Percentiles rank a stretch among this genome's conserved stretches.
phyloP scores from a whole-genome alignment of 108 stramenopile genomes.

The Cylindrotheca fusiformis region DNA sequence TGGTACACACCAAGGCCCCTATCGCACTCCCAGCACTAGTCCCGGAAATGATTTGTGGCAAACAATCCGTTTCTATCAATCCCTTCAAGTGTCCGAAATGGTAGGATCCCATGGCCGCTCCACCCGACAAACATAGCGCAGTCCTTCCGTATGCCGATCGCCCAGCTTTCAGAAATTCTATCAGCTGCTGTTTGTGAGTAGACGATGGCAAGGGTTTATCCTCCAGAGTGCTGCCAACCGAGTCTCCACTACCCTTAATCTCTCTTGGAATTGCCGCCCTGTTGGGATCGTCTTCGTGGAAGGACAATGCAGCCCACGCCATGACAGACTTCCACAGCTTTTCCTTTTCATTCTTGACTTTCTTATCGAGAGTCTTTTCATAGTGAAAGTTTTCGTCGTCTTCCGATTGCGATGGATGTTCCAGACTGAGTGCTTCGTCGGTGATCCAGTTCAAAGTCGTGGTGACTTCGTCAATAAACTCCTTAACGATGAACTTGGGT shows the following conservation, averaged over 20 bases:
- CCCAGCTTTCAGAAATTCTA: constrained; percentile 78
- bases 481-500: constrained; percentile 68
- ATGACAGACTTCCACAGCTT: constrained; percentile 34
- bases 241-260: not conserved
- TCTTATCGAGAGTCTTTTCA: constrained; percentile 19
- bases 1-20: constrained; percentile 88
- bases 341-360: constrained; percentile 25
- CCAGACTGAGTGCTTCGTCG: constrained; percentile 11
- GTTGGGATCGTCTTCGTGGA: not conserved
- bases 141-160: constrained; percentile 96
- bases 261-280: not conserved
- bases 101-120: constrained; percentile 91
- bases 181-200: constrained; percentile 54
- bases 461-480: constrained; percentile 76
- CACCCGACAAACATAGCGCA: constrained; percentile 92
- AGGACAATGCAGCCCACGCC: constrained; percentile 26
- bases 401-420: not conserved
- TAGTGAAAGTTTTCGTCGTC: constrained; percentile 1
- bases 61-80: constrained; percentile 69
- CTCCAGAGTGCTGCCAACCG: constrained; percentile 1
- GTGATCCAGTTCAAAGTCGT: constrained; percentile 81
- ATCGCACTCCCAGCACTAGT: constrained; percentile 94
- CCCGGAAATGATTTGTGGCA: constrained; percentile 94
- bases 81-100: constrained; percentile 93
- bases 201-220: not conserved